Evolutionary conservation across 192 early-diverging fungal genomes (phyloP), one percentile per base, ranked within the genome.

Genomic region (Lunasporangiospora selenospora): DNA sequence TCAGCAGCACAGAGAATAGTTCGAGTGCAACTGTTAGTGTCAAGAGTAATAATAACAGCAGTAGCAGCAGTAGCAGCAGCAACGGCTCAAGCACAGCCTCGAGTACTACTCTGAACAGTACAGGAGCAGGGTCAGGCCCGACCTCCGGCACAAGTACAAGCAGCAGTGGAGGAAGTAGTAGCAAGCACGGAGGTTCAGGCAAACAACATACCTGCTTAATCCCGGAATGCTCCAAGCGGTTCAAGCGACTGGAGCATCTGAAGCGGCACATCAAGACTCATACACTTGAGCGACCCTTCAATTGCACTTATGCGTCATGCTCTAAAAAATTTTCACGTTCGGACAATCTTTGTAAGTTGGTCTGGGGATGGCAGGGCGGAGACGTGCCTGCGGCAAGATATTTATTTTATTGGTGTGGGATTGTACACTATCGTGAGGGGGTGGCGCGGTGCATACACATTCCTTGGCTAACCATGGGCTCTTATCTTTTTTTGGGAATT

Each of bases 221-320:
- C 36, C 51, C 54, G 26, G 65, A 63, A 7, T 86, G 85, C 41
- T 71, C 69, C 26, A 78, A 81, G 36, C 54, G 80, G 0, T 86
- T 86, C 49, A 86, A 86, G 58, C 64, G 84, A 23, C 67, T 86
- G 9, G 84, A 86, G 52, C 84, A 86, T 58, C 46, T 83, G 39
- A 83, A 83, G 45, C 76, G 84, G 15, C 84, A 86, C 46, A 65
- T 86, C 36, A 70, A 83, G 49, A 86, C 84, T 18, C 84, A 86
- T 53, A 86, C 84, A 1, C 58, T 82, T 49, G 85, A 86, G 58
- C 65, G 82, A 34, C 85, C 85, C 29, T 86, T 84, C 65, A 64
- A 67, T n/a, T 86, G 85, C 48, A 52, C 67, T 3, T 71, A 37
- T 34, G 18, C 41, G 16, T 51, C 78, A 2, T 86, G 85, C 36